phyloP scores from a whole-genome alignment of 306 rosid species.

The Oemleria cerasiformis region DNA sequence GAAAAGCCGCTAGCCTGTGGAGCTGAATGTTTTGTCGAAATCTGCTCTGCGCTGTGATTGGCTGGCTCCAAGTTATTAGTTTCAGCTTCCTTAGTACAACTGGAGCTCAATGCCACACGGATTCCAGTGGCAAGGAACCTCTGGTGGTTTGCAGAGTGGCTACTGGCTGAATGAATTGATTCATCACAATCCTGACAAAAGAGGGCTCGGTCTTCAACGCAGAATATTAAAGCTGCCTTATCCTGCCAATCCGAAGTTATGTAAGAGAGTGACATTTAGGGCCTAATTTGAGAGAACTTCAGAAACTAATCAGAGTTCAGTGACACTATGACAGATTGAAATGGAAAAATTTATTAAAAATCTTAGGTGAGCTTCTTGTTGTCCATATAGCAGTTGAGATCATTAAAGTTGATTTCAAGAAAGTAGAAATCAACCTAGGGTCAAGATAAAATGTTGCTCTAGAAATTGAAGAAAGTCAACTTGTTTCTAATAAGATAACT shows the following conservation, averaged over 20 bases:
- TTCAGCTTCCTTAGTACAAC: slow-evolving; percentile 54
- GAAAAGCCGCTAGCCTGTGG: slow-evolving; percentile 55
- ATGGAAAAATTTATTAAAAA: background rate
- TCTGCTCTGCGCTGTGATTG: slow-evolving; percentile 39
- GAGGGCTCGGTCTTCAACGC: slow-evolving; percentile 96
- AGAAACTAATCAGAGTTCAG: background rate
- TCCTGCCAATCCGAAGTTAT: slow-evolving; percentile 49
- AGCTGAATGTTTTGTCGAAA: slow-evolving; percentile 41
- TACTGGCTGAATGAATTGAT: slow-evolving; percentile 65
- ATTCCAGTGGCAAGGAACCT: slow-evolving; percentile 95
- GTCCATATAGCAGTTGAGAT: background rate
- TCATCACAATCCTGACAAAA: slow-evolving; percentile 96
- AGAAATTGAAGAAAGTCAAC: background rate
- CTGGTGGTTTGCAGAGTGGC: slow-evolving; percentile 88
- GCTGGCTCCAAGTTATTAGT: slow-evolving; percentile 64
- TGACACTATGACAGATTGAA: background rate
- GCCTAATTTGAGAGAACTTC: background rate
- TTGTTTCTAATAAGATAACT: background rate
- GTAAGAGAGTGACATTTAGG: background rate
- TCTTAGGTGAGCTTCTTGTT: background rate
- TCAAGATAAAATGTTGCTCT: background rate
- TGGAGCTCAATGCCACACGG: slow-evolving; percentile 62
- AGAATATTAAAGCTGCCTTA: slow-evolving; percentile 91
- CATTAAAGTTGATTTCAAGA: background rate
- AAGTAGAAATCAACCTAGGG: background rate